Evolutionary conservation across 2,329 filamentous ascomycete genomes (phyloP).

Genomic region (Hypoxylon sp.): DNA sequence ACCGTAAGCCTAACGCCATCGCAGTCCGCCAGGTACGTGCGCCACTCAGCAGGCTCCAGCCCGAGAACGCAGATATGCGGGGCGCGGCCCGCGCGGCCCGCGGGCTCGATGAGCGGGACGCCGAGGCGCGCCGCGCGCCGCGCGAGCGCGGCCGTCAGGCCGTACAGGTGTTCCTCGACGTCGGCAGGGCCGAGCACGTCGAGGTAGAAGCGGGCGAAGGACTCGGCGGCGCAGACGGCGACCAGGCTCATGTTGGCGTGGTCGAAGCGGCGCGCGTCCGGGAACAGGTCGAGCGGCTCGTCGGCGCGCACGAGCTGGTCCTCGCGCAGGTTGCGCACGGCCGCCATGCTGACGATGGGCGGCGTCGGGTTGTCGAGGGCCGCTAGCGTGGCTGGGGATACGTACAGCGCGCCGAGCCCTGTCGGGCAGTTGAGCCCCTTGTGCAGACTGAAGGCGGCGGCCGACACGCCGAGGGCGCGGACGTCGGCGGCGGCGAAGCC

Average conservation of each 20-base stretch:
- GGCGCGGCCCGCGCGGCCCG: slow-evolving; percentile 32
- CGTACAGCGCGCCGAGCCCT: slow-evolving; percentile 44
- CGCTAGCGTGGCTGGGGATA: slow-evolving; percentile 37
- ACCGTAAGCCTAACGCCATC: slow-evolving; percentile 30
- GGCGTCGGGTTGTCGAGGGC: slow-evolving; percentile 36
- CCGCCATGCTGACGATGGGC: slow-evolving; percentile 41
- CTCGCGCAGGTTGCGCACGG: slow-evolving; percentile 29
- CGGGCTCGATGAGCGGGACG: slow-evolving; percentile 37
- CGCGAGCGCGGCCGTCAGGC: slow-evolving; percentile 36
- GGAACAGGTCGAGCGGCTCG: slow-evolving; percentile 34
- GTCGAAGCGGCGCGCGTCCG: slow-evolving; percentile 42
- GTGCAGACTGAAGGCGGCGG: slow-evolving; percentile 45
- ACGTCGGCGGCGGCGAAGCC: slow-evolving; percentile 46
- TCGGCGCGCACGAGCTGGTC: slow-evolving; percentile 32
- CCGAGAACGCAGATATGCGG: slow-evolving; percentile 45
- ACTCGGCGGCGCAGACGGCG: slow-evolving; percentile 35
- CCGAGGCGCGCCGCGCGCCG: slow-evolving; percentile 33
- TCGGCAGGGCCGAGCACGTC: slow-evolving; percentile 37
- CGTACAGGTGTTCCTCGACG: slow-evolving; percentile 40
- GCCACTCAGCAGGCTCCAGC: slow-evolving; percentile 36
- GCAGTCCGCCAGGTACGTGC: slow-evolving; percentile 24
- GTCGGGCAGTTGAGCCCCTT: slow-evolving; percentile 47
- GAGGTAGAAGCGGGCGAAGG: slow-evolving; percentile 42
- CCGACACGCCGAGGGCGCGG: slow-evolving; percentile 39
- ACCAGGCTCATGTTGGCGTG: slow-evolving; percentile 45